A percentile compares a stretch with the other conserved stretches of the same genome.
phyloP scores from a whole-genome alignment of 345 rosid genomes.

The Geranium brycei region DNA sequence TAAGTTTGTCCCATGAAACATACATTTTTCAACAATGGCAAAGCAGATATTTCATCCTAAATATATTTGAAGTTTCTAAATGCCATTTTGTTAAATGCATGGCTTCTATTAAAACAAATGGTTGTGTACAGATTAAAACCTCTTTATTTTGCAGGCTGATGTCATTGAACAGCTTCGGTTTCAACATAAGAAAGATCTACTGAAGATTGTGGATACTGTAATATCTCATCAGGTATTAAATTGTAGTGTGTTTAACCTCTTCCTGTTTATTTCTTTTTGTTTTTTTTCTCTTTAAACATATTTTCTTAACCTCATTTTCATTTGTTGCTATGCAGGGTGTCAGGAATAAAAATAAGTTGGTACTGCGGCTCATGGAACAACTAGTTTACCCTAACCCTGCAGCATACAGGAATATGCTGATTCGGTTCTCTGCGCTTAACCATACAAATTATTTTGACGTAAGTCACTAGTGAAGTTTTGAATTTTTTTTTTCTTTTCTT shows the following conservation, averaged over 20 bases:
- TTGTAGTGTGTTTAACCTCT: not conserved
- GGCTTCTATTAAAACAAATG: not conserved
- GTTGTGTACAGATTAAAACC: no score
- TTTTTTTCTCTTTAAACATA: not conserved
- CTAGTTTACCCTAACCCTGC: slow-evolving; percentile 98
- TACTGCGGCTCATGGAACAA: slow-evolving; percentile 89
- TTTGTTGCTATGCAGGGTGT: slow-evolving; percentile 50
- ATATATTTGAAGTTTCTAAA: not conserved
- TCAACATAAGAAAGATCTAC: slow-evolving; percentile 86
- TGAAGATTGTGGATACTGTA: slow-evolving; percentile 89
- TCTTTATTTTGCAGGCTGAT: slow-evolving; percentile 56
- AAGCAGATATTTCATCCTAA: not conserved
- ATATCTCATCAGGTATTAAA: slow-evolving; percentile 92
- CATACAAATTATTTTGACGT: slow-evolving; percentile 96
- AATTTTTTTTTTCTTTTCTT: no score
- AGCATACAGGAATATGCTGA: slow-evolving; percentile 87
- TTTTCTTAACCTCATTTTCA: not conserved
- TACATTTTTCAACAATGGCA: not conserved
- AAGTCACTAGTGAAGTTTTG: slow-evolving; percentile 7
- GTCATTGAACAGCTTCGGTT: slow-evolving; percentile 94
- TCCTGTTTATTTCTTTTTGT: slow-evolving; percentile 3
- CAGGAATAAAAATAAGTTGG: slow-evolving; percentile 78
- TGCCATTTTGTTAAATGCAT: not conserved
- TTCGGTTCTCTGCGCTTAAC: slow-evolving; percentile 78
- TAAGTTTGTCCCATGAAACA: slow-evolving; percentile 12